Conservation (phyloP, 805 yeast species). For the Debaryomyces maramus region DNA sequence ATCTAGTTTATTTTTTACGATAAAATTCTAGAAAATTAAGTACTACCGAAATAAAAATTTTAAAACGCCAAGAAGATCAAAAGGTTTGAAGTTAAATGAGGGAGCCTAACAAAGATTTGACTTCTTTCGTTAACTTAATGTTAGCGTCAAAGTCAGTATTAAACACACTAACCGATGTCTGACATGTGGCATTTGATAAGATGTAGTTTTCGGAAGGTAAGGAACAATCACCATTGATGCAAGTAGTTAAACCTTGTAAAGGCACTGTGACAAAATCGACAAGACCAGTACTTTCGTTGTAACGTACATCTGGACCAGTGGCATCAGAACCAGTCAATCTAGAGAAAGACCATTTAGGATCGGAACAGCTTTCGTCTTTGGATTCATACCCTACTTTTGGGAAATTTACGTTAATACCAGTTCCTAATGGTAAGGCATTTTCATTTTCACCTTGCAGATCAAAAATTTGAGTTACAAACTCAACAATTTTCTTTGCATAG, state of each 20-base stretch:
- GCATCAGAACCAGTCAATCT: conserved; percentile 29
- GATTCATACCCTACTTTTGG: conserved; percentile 43
- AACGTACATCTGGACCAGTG: conserved; percentile 21
- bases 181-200: conserved; percentile 35
- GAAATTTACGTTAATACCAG: conserved; percentile 50
- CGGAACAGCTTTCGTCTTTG: conserved; percentile 38
- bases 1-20: no score
- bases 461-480: conserved; percentile 40
- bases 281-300: conserved; percentile 41
- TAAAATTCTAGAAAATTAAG: no score
- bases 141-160: conserved; percentile 48
- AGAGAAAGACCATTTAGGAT: conserved; percentile 44
- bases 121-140: conserved; percentile 15
- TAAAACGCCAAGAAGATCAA: neutral
- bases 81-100: conserved; percentile 2
- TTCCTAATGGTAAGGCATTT: conserved; percentile 42
- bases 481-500: conserved; percentile 40
- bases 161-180: conserved; percentile 47
- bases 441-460: conserved; percentile 35
- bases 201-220: conserved; percentile 45
- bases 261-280: conserved; percentile 15
- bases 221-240: conserved; percentile 43
- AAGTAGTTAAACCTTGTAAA: conserved; percentile 21
- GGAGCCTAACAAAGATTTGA: conserved; percentile 15
- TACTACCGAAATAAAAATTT: no score